Conservation (phyloP, 2,329 filamentous ascomycete species). For the Xylariaceae sp. region DNA sequence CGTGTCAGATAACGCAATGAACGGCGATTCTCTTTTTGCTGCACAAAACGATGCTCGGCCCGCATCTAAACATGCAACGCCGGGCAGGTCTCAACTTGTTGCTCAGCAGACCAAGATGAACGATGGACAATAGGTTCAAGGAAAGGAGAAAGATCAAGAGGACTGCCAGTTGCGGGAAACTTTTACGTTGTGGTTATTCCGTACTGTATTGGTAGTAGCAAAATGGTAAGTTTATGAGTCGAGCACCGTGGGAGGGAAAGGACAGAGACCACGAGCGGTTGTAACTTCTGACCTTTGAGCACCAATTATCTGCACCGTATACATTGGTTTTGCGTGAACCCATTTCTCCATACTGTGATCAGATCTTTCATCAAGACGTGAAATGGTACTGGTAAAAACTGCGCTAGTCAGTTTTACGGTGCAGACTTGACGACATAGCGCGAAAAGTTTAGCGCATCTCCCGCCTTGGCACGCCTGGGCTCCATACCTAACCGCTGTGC, state of each 20-base stretch:
- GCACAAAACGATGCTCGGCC: constrained; percentile 9
- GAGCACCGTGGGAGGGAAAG: too few relatives aligned
- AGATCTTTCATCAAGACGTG: too few relatives aligned
- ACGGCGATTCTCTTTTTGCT: constrained; percentile 2
- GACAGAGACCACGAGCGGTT: too few relatives aligned
- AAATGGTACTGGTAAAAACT: too few relatives aligned
- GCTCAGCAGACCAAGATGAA: background rate
- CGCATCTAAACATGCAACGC: constrained; percentile 12
- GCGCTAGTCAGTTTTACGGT: too few relatives aligned
- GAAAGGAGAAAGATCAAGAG: constrained; percentile 9
- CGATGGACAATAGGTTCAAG: background rate
- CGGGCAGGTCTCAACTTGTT: constrained; percentile 7
- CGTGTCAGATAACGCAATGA: constrained; percentile 2
- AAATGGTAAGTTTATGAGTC: too few relatives aligned
- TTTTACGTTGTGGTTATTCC: too few relatives aligned
- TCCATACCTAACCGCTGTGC: constrained; percentile 33
- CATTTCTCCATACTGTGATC: too few relatives aligned
- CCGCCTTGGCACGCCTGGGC: constrained; percentile 8
- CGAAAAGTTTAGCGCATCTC: background rate
- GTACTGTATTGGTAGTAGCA: too few relatives aligned
- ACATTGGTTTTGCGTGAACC: too few relatives aligned
- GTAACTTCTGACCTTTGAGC: too few relatives aligned
- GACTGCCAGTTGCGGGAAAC: background rate
- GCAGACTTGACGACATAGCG: background rate
- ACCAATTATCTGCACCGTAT: too few relatives aligned